A percentile compares a stretch with the other conserved stretches of the same genome.
phyloP scores from a whole-genome alignment of 352 stramenopile genomes.

The Pythium scleroteichum region DNA sequence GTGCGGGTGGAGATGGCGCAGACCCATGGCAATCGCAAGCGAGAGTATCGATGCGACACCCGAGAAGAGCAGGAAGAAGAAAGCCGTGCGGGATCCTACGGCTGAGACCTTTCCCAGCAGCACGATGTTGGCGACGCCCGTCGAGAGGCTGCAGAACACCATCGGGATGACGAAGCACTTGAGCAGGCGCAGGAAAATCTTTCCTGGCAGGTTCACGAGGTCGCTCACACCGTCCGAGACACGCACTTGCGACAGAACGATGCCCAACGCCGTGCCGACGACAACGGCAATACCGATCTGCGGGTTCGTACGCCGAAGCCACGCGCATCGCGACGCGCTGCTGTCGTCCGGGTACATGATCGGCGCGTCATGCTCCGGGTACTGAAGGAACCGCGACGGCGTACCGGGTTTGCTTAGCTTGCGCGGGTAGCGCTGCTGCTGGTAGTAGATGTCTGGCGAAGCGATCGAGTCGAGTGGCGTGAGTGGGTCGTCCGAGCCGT shows the following conservation, averaged over 20 bases:
- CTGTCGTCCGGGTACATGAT: slow-evolving; percentile 28
- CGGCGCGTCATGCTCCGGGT: slow-evolving; percentile 4
- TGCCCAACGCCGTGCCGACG: slow-evolving; percentile 28
- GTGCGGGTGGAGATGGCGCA: slow-evolving; percentile 38
- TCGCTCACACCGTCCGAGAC: slow-evolving; percentile 27
- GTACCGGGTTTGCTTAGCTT: slow-evolving; percentile 23
- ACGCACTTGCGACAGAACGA: slow-evolving; percentile 23
- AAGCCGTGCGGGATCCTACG: slow-evolving; percentile 49
- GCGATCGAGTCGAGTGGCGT: slow-evolving; percentile 42
- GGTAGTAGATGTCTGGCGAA: slow-evolving; percentile 43
- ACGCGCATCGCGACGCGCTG: slow-evolving; percentile 15
- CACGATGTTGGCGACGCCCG: slow-evolving; percentile 64
- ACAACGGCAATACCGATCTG: slow-evolving; percentile 38
- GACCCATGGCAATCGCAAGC: slow-evolving; percentile 44
- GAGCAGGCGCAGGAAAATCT: slow-evolving; percentile 36
- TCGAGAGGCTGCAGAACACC: slow-evolving; percentile 67
- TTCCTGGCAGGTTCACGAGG: slow-evolving; percentile 32
- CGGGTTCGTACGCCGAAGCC: slow-evolving; percentile 26
- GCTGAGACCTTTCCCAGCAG: slow-evolving; percentile 63
- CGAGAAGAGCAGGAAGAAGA: slow-evolving; percentile 55
- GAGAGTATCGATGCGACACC: slow-evolving; percentile 34
- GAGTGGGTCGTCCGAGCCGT: slow-evolving; percentile 27
- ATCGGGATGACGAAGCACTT: slow-evolving; percentile 53
- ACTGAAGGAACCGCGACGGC: slow-evolving; percentile 9
- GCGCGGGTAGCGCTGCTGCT: slow-evolving; percentile 29